These are phyloP conservation scores for Thuja plicata DNA, from an alignment of 83 land plant species.

Conservation along the genomic window DNA sequence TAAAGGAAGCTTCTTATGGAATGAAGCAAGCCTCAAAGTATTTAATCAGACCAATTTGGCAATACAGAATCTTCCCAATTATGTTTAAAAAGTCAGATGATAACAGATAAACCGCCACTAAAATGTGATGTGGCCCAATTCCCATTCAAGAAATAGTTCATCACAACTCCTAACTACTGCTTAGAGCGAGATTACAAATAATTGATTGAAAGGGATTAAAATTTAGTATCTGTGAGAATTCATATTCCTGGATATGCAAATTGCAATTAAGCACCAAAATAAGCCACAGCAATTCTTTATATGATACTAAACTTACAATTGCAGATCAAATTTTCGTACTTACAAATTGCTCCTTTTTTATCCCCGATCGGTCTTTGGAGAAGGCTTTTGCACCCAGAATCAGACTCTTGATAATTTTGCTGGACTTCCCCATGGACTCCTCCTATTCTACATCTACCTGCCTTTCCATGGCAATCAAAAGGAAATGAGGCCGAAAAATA, in stretches of 20 bases:
- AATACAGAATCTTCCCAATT: background rate
- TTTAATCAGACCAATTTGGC: background rate
- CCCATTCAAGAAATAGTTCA: background rate
- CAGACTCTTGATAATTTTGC: conserved; percentile 2
- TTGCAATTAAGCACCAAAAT: background rate
- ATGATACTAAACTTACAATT: background rate
- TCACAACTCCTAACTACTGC: background rate
- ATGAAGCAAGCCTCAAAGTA: background rate
- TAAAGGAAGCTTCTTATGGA: background rate
- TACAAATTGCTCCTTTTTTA: conserved; percentile 1
- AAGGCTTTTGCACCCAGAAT: conserved; percentile 9
- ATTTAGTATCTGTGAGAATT: background rate
- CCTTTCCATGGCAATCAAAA: background rate
- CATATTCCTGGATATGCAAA: background rate
- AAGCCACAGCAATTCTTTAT: background rate
- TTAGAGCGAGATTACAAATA: background rate
- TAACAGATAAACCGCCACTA: background rate
- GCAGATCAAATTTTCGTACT: background rate
- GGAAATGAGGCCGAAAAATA: background rate
- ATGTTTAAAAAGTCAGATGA: background rate
- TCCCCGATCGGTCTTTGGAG: conserved; percentile 1
- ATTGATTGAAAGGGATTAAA: no score
- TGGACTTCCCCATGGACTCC: conserved; percentile 11
- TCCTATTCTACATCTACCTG: conserved; percentile 2
- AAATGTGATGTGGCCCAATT: background rate